Conservation (phyloP, 2,329 filamentous ascomycete genomes). For the Cladophialophora yegresii region DNA sequence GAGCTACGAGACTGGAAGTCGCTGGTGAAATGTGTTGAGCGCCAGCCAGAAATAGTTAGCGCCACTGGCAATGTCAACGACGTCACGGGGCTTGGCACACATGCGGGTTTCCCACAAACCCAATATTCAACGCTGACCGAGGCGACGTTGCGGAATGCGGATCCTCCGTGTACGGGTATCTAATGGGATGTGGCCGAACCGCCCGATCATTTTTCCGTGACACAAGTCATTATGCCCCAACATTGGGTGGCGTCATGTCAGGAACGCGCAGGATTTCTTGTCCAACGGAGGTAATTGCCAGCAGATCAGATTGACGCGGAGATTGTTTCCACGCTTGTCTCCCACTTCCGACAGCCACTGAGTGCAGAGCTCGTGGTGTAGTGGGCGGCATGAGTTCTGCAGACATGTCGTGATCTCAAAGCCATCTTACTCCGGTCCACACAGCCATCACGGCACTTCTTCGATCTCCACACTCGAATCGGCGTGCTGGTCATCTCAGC, state of each 20-base stretch:
- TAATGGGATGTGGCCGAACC: not conserved
- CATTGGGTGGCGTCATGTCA: not conserved
- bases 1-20: too few species aligned
- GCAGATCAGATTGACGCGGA: not conserved
- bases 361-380: not conserved
- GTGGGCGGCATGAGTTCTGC: not conserved
- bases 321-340: not conserved
- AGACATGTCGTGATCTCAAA: not conserved
- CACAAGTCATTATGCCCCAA: not conserved
- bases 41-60: too few species aligned
- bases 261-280: not conserved
- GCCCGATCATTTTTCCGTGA: not conserved
- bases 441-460: not conserved
- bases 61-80: too few species aligned
- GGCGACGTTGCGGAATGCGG: too few species aligned
- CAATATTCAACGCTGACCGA: too few species aligned
- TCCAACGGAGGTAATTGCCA: not conserved
- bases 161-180: not conserved
- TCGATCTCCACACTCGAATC: not conserved
- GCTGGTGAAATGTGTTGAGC: too few species aligned
- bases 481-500: not conserved
- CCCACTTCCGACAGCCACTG: not conserved
- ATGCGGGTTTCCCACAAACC: too few species aligned
- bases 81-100: too few species aligned
- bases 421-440: not conserved